Evolutionary conservation across 805 yeast species (phyloP).

Genomic region (Metschnikowia reukaufii): DNA sequence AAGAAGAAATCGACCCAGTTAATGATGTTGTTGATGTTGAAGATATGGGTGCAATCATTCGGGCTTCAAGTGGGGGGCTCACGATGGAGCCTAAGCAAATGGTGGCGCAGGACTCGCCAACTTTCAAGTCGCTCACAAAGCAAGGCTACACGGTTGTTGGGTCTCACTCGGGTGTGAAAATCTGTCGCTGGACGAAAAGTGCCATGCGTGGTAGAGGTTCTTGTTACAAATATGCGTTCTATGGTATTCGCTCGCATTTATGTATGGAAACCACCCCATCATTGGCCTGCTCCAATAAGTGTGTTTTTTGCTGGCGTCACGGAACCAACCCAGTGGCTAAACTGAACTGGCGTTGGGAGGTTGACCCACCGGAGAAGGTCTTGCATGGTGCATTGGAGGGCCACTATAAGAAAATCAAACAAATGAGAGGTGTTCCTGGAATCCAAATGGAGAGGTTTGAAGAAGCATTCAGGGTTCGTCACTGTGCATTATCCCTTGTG

Average conservation of each 20-base stretch:
- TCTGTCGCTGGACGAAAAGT: constrained; percentile 94
- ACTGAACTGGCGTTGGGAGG: constrained; percentile 90
- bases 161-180: constrained; percentile 91
- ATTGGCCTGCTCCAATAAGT: constrained; percentile 88
- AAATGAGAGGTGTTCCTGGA: constrained; percentile 95
- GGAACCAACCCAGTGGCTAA: constrained; percentile 97
- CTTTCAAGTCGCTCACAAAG: constrained; percentile 81
- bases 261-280: constrained; percentile 97
- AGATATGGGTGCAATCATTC: constrained; percentile 72
- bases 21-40: constrained; percentile 71
- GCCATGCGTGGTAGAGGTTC: constrained; percentile 94
- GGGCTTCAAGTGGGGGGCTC: constrained; percentile 30
- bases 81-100: constrained; percentile 56
- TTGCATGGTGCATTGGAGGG: constrained; percentile 84
- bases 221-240: constrained; percentile 88
- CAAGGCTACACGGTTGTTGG: constrained; percentile 95
- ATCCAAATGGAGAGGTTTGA: constrained; percentile 85
- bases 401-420: constrained; percentile 88
- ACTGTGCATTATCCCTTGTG: constrained; percentile 88
- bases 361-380: constrained; percentile 83
- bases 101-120: constrained; percentile 90
- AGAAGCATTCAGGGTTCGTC: constrained; percentile 85
- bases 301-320: constrained; percentile 97
- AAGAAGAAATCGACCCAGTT: constrained; percentile 35
- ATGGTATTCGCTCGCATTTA: constrained; percentile 85